phyloP scores from a whole-genome alignment of 2,329 filamentous ascomycete species.

The Purpureocillium takamizusanense region DNA sequence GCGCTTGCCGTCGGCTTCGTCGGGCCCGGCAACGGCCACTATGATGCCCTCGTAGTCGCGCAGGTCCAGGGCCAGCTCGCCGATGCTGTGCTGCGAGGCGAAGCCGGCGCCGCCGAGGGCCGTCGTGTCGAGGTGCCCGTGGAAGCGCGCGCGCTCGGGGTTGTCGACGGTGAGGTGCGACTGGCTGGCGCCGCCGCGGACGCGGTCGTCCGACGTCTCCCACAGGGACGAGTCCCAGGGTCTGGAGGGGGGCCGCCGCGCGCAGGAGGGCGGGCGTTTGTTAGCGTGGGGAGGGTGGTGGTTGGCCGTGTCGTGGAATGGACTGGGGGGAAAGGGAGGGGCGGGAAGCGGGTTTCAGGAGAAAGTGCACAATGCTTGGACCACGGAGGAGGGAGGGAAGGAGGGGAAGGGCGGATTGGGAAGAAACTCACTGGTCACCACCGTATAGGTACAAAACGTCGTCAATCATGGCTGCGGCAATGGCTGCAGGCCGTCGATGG shows the following conservation, averaged over 20 bases:
- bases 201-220: slow-evolving; percentile 64
- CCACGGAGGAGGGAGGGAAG: not conserved
- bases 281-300: no score
- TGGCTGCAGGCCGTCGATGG: not conserved
- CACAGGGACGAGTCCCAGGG: slow-evolving; percentile 53
- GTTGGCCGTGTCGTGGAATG: not conserved
- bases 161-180: slow-evolving; percentile 34
- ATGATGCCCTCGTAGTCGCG: slow-evolving; percentile 51
- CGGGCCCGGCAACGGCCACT: slow-evolving; percentile 31
- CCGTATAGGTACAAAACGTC: slow-evolving; percentile 28
- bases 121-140: slow-evolving; percentile 62
- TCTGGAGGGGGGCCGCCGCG: no score
- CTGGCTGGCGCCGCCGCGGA: slow-evolving; percentile 63
- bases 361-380: no score
- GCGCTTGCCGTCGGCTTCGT: slow-evolving; percentile 48
- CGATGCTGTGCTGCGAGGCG: slow-evolving; percentile 64
- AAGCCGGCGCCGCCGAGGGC: slow-evolving; percentile 76
- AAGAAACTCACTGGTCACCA: slow-evolving; percentile 29
- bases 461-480: slow-evolving; percentile 6
- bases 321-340: not conserved
- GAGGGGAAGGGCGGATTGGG: no score
- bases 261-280: not conserved
- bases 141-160: slow-evolving; percentile 44
- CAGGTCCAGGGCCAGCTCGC: slow-evolving; percentile 54
- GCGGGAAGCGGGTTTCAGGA: not conserved